Evolutionary conservation across 179 eudicot genomes (phyloP).

Genomic region (Amaranthus tricolor): DNA sequence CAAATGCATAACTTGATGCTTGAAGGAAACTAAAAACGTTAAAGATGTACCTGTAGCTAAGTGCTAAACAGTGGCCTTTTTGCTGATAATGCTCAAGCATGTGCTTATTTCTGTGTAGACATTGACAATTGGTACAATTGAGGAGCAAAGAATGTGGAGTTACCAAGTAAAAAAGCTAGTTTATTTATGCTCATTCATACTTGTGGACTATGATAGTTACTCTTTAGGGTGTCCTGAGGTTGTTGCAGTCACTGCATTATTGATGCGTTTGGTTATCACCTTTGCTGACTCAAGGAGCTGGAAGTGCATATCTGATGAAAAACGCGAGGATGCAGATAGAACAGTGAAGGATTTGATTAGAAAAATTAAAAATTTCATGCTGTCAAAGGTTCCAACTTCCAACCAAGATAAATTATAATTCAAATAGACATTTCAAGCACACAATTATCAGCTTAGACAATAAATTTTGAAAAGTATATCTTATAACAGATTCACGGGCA

Average conservation of each 20-base stretch:
- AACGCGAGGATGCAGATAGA: conserved; percentile 47
- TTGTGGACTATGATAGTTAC: conserved; percentile 51
- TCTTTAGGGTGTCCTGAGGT: conserved; percentile 35
- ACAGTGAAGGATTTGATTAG: conserved; percentile 55
- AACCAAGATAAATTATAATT: neutral
- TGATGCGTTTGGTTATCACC: conserved; percentile 72
- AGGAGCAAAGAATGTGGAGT: conserved; percentile 64
- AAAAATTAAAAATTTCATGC: neutral
- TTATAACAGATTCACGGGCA: neutral
- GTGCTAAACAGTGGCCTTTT: conserved; percentile 60
- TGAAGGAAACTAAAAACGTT: neutral
- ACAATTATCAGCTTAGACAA: neutral
- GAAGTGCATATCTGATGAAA: conserved; percentile 53
- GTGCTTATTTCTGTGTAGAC: conserved; percentile 72
- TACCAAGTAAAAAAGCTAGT: conserved; percentile 75
- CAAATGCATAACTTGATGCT: neutral
- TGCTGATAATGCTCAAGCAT: conserved; percentile 80
- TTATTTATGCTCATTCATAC: conserved; percentile 63
- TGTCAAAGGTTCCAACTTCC: conserved; percentile 5
- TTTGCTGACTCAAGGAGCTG: conserved; percentile 76
- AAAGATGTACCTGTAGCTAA: conserved; percentile 70
- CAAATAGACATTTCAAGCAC: conserved; percentile 5
- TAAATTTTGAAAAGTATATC: neutral
- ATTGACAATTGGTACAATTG: conserved; percentile 56
- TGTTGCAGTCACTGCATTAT: conserved; percentile 49